phyloP scores from a whole-genome alignment of 75 land plant species.

The Azolla pinnata region DNA sequence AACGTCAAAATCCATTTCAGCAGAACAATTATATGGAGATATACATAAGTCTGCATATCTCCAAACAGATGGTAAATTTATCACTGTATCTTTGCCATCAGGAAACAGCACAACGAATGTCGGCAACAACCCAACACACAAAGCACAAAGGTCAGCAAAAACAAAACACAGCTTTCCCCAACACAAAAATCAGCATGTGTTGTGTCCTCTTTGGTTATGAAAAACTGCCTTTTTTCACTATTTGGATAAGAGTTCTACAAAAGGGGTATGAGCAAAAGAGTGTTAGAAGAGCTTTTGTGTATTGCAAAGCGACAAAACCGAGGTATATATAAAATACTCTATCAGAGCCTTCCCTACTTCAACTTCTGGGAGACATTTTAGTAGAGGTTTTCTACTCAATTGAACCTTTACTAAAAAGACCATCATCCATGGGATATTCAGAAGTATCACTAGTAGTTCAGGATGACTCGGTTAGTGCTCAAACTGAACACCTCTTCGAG shows the following conservation, averaged over 20 bases:
- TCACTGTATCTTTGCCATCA: too few species aligned
- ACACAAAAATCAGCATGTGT: background rate
- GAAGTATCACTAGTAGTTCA: slow-evolving; percentile 29
- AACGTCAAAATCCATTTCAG: too few species aligned
- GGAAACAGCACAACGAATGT: too few species aligned
- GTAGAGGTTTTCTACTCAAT: slow-evolving; percentile 8
- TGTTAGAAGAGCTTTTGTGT: too few species aligned
- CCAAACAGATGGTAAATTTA: too few species aligned
- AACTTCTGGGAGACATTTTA: slow-evolving; percentile 22
- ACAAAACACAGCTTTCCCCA: background rate
- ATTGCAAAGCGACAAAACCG: background rate
- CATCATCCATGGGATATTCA: slow-evolving; percentile 17
- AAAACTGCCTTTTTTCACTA: background rate
- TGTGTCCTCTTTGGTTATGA: background rate
- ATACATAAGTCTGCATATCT: too few species aligned
- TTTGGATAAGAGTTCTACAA: background rate
- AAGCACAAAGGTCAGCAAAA: too few species aligned
- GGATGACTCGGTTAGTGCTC: slow-evolving; percentile 7
- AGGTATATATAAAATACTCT: background rate
- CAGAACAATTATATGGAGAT: too few species aligned
- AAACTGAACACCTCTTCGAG: background rate
- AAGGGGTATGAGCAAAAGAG: too few species aligned
- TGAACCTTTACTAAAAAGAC: slow-evolving; percentile 17
- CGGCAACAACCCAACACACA: too few species aligned
- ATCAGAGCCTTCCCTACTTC: slow-evolving; percentile 19